Conservation (phyloP, 768 basidiomycete species). For the Psilocybe azurescens region DNA sequence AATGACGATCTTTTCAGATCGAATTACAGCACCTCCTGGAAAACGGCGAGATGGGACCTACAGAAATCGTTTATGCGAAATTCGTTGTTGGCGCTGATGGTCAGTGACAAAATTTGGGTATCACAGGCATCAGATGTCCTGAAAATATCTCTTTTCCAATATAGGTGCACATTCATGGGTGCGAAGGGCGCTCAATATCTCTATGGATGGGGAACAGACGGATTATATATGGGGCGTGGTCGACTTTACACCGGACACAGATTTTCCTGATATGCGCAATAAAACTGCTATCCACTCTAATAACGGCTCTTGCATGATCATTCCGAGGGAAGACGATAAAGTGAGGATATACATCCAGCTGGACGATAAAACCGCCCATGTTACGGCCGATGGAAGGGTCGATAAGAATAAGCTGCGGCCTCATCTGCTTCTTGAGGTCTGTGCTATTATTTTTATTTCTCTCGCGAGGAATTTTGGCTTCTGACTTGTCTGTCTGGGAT, state of each 20-base stretch:
- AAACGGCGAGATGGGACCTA: slow-evolving; percentile 37
- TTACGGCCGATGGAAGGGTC: slow-evolving; percentile 51
- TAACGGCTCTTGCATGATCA: slow-evolving; percentile 72
- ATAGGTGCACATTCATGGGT: slow-evolving; percentile 89
- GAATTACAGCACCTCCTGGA: slow-evolving; percentile 47
- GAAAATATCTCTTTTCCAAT: neutral
- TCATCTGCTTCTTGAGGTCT: slow-evolving; percentile 56
- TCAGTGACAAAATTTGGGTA: slow-evolving; percentile 25
- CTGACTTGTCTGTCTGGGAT: neutral
- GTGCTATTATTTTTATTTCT: slow-evolving; percentile 9
- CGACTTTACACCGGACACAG: slow-evolving; percentile 70
- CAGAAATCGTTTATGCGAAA: slow-evolving; percentile 70
- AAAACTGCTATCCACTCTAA: slow-evolving; percentile 69
- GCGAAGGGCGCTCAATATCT: slow-evolving; percentile 64
- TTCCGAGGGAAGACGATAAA: slow-evolving; percentile 73
- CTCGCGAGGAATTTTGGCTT: neutral
- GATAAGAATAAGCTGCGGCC: slow-evolving; percentile 59
- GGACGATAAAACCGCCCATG: slow-evolving; percentile 49
- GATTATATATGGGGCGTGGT: slow-evolving; percentile 87
- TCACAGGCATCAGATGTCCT: neutral
- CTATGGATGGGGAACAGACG: slow-evolving; percentile 80
- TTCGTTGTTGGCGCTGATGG: slow-evolving; percentile 83
- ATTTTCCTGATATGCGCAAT: slow-evolving; percentile 81
- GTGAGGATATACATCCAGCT: slow-evolving; percentile 78
- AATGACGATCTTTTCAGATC: slow-evolving; percentile 35